Conservation (phyloP, 2,329 filamentous ascomycete genomes). For the Alternaria conjuncta region DNA sequence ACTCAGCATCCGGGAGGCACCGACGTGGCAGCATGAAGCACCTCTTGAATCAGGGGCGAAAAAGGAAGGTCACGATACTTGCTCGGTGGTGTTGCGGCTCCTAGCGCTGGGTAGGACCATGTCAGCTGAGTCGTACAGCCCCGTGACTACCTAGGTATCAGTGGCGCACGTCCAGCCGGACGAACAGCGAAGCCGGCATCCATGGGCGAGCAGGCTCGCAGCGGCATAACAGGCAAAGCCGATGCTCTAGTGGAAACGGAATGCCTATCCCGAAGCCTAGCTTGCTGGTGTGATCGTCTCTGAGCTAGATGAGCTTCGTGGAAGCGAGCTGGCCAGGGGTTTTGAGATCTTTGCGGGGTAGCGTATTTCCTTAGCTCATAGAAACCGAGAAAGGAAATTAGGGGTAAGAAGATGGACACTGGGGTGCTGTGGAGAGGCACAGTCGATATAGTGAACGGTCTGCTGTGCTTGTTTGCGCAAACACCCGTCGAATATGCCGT, state of each 20-base stretch:
- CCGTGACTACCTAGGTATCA: slow-evolving; percentile 38
- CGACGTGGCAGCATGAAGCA: slow-evolving; percentile 12
- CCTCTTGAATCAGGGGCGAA: slow-evolving; percentile 22
- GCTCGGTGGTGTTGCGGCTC: slow-evolving; percentile 36
- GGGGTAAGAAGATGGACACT: slow-evolving; percentile 1
- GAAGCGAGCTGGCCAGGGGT: slow-evolving; percentile 21
- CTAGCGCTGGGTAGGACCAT: slow-evolving; percentile 26
- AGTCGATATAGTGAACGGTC: neutral
- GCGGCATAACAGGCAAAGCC: slow-evolving; percentile 22
- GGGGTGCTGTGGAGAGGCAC: slow-evolving; percentile 3
- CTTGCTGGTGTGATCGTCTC: slow-evolving; percentile 17
- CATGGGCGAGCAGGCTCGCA: slow-evolving; percentile 26
- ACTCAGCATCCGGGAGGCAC: slow-evolving; percentile 7
- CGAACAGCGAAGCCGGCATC: slow-evolving; percentile 14
- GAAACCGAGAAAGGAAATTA: slow-evolving; percentile 25
- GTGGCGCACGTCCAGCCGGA: slow-evolving; percentile 15
- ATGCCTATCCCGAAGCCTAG: slow-evolving; percentile 4
- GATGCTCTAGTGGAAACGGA: slow-evolving; percentile 21
- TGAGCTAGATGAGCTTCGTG: slow-evolving; percentile 13
- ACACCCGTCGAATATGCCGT: neutral
- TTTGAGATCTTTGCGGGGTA: slow-evolving; percentile 43
- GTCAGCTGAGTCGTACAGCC: slow-evolving; percentile 32
- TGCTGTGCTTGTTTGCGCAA: slow-evolving; percentile 1
- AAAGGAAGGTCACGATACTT: slow-evolving; percentile 42
- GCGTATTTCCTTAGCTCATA: slow-evolving; percentile 38